These are phyloP conservation scores for Passalora sequoiae DNA, from an alignment of 2,329 filamentous ascomycete species.

Conservation along the genomic window DNA sequence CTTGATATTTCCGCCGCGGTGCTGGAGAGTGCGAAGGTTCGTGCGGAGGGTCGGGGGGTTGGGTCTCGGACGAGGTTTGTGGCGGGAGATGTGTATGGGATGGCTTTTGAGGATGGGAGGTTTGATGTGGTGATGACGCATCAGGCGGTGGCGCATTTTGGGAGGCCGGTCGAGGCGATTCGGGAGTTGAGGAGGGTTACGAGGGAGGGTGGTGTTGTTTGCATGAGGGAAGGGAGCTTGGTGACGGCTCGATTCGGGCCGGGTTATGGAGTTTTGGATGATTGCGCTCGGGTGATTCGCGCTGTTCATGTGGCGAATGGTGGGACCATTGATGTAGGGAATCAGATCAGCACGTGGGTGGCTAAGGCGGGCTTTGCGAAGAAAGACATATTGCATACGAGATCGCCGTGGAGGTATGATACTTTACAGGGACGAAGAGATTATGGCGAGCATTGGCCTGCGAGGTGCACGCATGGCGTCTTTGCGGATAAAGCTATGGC, in stretches of 20 bases:
- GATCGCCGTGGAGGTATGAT: constrained; percentile 13
- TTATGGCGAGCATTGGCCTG: constrained; percentile 23
- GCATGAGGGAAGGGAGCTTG: constrained; percentile 22
- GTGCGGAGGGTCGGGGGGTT: constrained; percentile 31
- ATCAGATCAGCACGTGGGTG: constrained; percentile 13
- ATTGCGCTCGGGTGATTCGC: constrained; percentile 17
- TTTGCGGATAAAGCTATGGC: constrained; percentile 20
- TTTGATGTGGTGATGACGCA: constrained; percentile 74
- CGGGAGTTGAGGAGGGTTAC: constrained; percentile 12
- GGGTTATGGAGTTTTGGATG: constrained; percentile 11
- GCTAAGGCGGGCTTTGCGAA: constrained; percentile 9
- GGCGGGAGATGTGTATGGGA: constrained; percentile 97
- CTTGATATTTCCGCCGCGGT: constrained; percentile 33
- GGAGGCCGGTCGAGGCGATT: constrained; percentile 38
- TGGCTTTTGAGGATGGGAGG: constrained; percentile 80
- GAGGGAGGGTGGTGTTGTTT: constrained; percentile 12
- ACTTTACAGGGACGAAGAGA: constrained; percentile 14
- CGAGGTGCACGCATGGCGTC: constrained; percentile 17
- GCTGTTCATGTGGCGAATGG: constrained; percentile 15
- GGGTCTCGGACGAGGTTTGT: constrained; percentile 71
- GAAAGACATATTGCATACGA: constrained; percentile 6
- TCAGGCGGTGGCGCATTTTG: constrained; percentile 54
- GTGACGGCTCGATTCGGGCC: constrained; percentile 16
- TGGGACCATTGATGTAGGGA: constrained; percentile 16
- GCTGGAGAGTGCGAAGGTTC: constrained; percentile 31